Conservation (phyloP, 1,284 basidiomycete genomes). For the Irpex sp. region DNA sequence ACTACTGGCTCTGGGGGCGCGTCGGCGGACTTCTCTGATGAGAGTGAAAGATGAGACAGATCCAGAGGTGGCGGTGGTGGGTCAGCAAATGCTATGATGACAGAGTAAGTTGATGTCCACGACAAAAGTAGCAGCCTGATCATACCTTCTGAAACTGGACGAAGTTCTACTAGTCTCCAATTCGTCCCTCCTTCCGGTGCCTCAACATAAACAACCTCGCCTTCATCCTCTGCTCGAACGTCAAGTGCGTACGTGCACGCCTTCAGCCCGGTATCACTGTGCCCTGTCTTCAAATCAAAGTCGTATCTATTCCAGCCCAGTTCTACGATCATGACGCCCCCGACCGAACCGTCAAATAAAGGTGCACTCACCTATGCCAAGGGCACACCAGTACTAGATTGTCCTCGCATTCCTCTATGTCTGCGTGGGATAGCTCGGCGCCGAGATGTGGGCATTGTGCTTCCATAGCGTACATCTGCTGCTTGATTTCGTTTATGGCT, state of each 20-base stretch:
- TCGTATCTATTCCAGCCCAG: conserved; percentile 53
- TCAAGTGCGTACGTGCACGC: conserved; percentile 78
- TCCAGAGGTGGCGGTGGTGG: conserved; percentile 45
- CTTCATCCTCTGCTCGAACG: conserved; percentile 38
- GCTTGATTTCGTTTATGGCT: conserved; percentile 12
- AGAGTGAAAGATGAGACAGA: conserved; percentile 22
- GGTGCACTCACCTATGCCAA: conserved; percentile 66
- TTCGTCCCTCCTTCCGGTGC: conserved; percentile 50
- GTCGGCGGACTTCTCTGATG: conserved; percentile 17
- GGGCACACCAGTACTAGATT: conserved; percentile 72
- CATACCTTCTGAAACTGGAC: conserved; percentile 80
- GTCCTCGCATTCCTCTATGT: conserved; percentile 68
- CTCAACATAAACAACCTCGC: conserved; percentile 62
- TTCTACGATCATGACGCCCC: background rate
- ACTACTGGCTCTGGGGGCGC: conserved; percentile 39
- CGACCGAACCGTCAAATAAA: too few species aligned
- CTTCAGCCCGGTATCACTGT: conserved; percentile 73
- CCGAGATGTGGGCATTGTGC: conserved; percentile 83
- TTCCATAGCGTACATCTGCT: conserved; percentile 82
- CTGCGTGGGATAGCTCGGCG: conserved; percentile 79
- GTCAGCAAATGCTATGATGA: conserved; percentile 62
- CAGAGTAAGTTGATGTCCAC: background rate
- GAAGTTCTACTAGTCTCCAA: conserved; percentile 74
- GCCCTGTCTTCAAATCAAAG: conserved; percentile 66
- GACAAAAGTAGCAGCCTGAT: conserved; percentile 7